Evolutionary conservation across 352 stramenopile genomes (phyloP), one percentile per base, ranked within the genome.

Genomic region (Phytophthora pluvialis): DNA sequence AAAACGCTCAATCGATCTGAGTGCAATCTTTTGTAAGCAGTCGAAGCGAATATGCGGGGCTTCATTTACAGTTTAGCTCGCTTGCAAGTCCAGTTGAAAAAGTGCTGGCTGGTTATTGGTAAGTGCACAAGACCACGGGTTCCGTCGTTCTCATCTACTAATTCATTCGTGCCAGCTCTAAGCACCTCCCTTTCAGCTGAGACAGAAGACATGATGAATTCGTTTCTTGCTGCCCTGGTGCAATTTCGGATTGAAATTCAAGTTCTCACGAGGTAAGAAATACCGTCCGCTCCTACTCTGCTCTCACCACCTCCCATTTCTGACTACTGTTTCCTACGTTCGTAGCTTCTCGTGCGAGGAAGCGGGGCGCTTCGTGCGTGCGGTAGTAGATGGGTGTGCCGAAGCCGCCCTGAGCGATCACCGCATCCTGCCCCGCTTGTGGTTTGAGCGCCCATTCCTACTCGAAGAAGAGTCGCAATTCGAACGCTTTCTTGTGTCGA

Each of bases 401-500:
- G 72, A 88, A 31, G 47, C 43, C 21, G 83, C 83, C 8, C 25
- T 90, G 10, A 72, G 69, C 2, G 38, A 67, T 0, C 58, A 81
- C 35, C 73, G 75, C 13, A 72, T 80, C 9, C 55, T 93, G 5
- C 85, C 85, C 16, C 81, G 73, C 21, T 72, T 93, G 64, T 93
- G 85, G 85, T 93, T 86, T 42, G 78, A 89, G 40, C 73, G 85
- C 7, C 83, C 82, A 25, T 93, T 89, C 25, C 64, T 93, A 32
- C 49, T 92, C 25, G 83, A 92, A 54, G 83, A 92, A 54, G 83
- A 90, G 57, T 93, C 85, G 0, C 85, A 91, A 64, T 72, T 86
- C 21, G 85, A 93, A 58, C 73, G 77, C 6, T 91, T 93, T 64
- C 55, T 93, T 15, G 81, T 81, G 10, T 92, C 85, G 11, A 93